Evolutionary conservation across 2,329 filamentous ascomycete species (phyloP).

Genomic region (Emmonsia crescens): DNA sequence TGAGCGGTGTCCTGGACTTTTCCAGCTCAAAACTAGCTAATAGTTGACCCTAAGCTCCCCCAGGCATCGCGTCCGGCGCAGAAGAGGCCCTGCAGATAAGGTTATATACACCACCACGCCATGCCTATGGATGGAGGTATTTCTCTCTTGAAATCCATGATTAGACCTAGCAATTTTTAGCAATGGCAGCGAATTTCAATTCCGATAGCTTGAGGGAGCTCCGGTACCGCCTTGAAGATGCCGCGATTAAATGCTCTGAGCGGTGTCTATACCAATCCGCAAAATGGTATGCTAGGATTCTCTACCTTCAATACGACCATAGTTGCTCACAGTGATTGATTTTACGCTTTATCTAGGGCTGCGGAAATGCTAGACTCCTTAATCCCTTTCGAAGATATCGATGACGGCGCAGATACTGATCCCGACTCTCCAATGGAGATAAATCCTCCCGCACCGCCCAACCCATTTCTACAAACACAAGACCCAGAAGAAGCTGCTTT

Average conservation of each 20-base stretch:
- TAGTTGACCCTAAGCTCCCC: background rate
- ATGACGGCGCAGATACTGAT: slow-evolving; percentile 46
- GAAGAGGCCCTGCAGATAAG: background rate
- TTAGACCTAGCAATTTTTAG: background rate
- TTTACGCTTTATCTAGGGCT: slow-evolving; percentile 49
- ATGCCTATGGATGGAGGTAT: background rate
- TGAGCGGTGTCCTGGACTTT: background rate
- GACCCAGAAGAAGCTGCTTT: slow-evolving; percentile 64
- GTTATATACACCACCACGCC: background rate
- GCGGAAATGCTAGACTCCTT: slow-evolving; percentile 87
- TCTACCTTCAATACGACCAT: background rate
- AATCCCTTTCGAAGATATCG: slow-evolving; percentile 41
- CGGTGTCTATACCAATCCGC: slow-evolving; percentile 90
- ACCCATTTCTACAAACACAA: slow-evolving; percentile 42
- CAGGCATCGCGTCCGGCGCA: background rate
- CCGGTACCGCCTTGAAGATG: slow-evolving; percentile 66
- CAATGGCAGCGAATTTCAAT: slow-evolving; percentile 27
- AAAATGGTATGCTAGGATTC: slow-evolving; percentile 60
- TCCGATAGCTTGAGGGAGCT: slow-evolving; percentile 45
- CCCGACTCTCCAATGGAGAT: slow-evolving; percentile 51
- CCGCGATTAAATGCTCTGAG: slow-evolving; percentile 84
- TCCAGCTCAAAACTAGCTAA: background rate
- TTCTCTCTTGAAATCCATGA: background rate
- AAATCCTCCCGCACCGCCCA: slow-evolving; percentile 43
- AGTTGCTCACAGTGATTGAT: background rate